Evolutionary conservation across 768 basidiomycete genomes (phyloP).

Genomic region (Pleurotus pulmonarius): DNA sequence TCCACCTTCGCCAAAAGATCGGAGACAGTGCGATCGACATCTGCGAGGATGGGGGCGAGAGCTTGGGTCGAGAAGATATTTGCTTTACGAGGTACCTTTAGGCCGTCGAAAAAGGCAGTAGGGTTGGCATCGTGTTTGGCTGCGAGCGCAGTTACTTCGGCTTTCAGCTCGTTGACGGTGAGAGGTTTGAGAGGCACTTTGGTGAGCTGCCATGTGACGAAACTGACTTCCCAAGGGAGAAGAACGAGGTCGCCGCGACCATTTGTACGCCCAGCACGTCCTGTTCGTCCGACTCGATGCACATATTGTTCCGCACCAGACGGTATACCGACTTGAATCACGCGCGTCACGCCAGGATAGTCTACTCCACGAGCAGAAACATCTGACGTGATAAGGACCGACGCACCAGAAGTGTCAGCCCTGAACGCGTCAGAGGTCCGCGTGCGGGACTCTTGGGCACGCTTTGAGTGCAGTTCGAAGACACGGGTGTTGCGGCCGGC

Average conservation of each 20-base stretch:
- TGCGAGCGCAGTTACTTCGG: slow-evolving; percentile 45
- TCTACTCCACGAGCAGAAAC: slow-evolving; percentile 88
- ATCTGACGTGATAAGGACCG: slow-evolving; percentile 80
- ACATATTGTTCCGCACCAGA: slow-evolving; percentile 64
- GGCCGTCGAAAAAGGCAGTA: slow-evolving; percentile 24
- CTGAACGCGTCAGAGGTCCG: slow-evolving; percentile 59
- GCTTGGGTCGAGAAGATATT: slow-evolving; percentile 12
- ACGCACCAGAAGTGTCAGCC: slow-evolving; percentile 43
- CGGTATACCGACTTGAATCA: slow-evolving; percentile 89
- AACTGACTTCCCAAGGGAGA: slow-evolving; percentile 75
- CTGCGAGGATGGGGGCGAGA: slow-evolving; percentile 18
- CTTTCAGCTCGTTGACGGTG: slow-evolving; percentile 40
- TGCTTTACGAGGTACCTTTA: not conserved
- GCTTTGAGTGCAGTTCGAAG: slow-evolving; percentile 83
- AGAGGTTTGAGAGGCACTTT: slow-evolving; percentile 69
- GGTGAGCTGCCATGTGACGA: slow-evolving; percentile 56
- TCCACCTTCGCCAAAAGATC: slow-evolving; percentile 36
- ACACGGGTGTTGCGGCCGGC: slow-evolving; percentile 47
- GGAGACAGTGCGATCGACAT: slow-evolving; percentile 24
- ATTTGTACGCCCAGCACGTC: slow-evolving; percentile 52
- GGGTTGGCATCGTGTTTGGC: slow-evolving; percentile 43
- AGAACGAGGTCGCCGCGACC: slow-evolving; percentile 80
- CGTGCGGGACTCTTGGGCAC: slow-evolving; percentile 54
- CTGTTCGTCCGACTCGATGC: slow-evolving; percentile 84
- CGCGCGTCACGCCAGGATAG: slow-evolving; percentile 84